Base-by-base conservation (phyloP, 805 yeast species). In the Candida easanensis region DNA sequence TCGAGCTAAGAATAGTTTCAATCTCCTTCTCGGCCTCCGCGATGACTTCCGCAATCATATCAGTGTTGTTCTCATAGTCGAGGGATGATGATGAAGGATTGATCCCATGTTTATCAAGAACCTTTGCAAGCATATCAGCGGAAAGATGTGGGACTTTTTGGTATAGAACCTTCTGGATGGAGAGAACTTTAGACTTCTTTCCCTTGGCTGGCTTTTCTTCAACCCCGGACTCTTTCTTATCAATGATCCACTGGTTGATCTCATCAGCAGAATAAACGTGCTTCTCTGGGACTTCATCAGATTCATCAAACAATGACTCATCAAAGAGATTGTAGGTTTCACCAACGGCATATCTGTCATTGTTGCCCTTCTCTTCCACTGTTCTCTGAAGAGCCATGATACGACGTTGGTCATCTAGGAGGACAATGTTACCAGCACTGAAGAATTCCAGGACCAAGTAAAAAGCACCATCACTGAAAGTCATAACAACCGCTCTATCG, bases 391-490 rank as follows among this genome's bases (percentile, higher is more conserved):
- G 65, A 0, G 91, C 71, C 55, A 89, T 53, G 39, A 90, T 88
- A 53, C 76, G 80, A 46, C 71, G 63, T 17, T 82, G 74, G 22
- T 78, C 73, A 61, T 91, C 95, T 48, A 91, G 69, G 17, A 91
- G 69, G 16, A 91, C 68, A 42, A 91, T 77, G 59, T 91, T 91
- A 21, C 99, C 99, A 3, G 97, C 97, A 59, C 97, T 86, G 68
- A 90, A 91, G 57, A 91, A 91, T 63, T 91, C 99, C 41, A 91
- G 64, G 0, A 88, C 96, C 50, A 91, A 66, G 53, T 85, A 83
- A 57, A 67, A 80, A 40, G 77, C 56, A 2, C 96, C 96, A 55
- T 88, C 96, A 35, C 90, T 80, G 64, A 91, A 91, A 47, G 87
- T 80, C 35, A 91, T 63, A 0, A 89, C 95, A 34, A 88, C 69